Evolutionary conservation across 208 protist genomes (phyloP).

Genomic region (Leishmania tropica): DNA sequence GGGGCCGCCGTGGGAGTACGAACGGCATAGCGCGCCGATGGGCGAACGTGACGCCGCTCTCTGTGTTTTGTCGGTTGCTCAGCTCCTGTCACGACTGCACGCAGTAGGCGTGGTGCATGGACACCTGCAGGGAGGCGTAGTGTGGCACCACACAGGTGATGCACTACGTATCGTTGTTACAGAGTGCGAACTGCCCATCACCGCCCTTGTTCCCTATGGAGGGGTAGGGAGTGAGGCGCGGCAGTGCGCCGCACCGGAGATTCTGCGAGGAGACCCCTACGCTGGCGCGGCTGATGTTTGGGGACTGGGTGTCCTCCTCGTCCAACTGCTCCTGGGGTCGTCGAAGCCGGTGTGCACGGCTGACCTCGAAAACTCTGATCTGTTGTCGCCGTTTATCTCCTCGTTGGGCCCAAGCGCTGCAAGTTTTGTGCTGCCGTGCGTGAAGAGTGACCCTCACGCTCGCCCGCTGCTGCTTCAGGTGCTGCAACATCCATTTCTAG

Average conservation of each 20-base stretch:
- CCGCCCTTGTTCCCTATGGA: conserved; percentile 56
- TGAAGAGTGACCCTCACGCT: conserved; percentile 51
- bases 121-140: conserved; percentile 38
- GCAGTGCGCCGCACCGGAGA: conserved; percentile 65
- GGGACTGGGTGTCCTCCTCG: conserved; percentile 70
- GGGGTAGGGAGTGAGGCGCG: conserved; percentile 33
- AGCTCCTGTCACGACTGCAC: conserved; percentile 51
- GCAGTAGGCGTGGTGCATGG: conserved; percentile 55
- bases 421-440: conserved; percentile 68
- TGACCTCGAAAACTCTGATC: conserved; percentile 65
- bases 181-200: conserved; percentile 64
- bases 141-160: conserved; percentile 23
- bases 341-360: conserved; percentile 48
- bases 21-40: conserved; percentile 17
- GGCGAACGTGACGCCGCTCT: conserved; percentile 43
- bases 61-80: conserved; percentile 33
- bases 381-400: conserved; percentile 63
- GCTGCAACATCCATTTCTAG: conserved; percentile 62
- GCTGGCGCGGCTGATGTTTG: conserved; percentile 69
- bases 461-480: conserved; percentile 62
- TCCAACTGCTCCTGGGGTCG: conserved; percentile 49
- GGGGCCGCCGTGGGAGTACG: conserved; percentile 16
- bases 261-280: conserved; percentile 49
- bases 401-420: conserved; percentile 38
- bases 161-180: conserved; percentile 35